Evolutionary conservation across 2,329 filamentous ascomycete species (phyloP).

Genomic region (Dactylellina parvicollis): DNA sequence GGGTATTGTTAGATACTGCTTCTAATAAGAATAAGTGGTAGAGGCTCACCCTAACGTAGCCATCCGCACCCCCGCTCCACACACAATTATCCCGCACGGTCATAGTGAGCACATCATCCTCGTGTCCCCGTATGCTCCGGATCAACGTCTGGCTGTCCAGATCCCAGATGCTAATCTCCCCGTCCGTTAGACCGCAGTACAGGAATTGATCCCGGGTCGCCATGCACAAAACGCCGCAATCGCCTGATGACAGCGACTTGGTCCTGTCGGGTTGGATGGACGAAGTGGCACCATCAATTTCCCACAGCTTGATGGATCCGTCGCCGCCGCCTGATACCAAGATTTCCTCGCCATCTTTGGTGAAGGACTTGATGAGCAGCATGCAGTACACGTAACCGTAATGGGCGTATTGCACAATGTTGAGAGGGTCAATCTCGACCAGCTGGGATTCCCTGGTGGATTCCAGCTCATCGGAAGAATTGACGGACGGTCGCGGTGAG

Average conservation of each 20-base stretch:
- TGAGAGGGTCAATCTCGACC: constrained; percentile 81
- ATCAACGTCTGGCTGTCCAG: constrained; percentile 91
- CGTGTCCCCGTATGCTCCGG: constrained; percentile 82
- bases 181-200: constrained; percentile 87
- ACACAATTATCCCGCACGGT: constrained; percentile 85
- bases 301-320: constrained; percentile 94
- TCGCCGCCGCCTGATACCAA: constrained; percentile 92
- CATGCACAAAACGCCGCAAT: constrained; percentile 77
- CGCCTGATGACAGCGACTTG: constrained; percentile 68
- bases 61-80: constrained; percentile 88
- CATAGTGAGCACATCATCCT: constrained; percentile 84
- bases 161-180: constrained; percentile 95
- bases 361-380: constrained; percentile 79
- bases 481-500: constrained; percentile 74
- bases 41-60: constrained; percentile 77
- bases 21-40: neutral
- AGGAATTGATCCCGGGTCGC: constrained; percentile 89
- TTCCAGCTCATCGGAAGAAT: constrained; percentile 62
- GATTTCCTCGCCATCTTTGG: constrained; percentile 74
- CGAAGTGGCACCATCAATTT: constrained; percentile 58
- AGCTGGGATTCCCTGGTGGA: constrained; percentile 71
- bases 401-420: constrained; percentile 89
- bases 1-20: constrained; percentile 54
- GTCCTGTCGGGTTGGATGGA: constrained; percentile 58
- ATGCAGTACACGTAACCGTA: constrained; percentile 97